These are phyloP conservation scores for Saccharomycopsis schoenii DNA, from an alignment of 805 yeast genomes.

Conservation along the genomic window DNA sequence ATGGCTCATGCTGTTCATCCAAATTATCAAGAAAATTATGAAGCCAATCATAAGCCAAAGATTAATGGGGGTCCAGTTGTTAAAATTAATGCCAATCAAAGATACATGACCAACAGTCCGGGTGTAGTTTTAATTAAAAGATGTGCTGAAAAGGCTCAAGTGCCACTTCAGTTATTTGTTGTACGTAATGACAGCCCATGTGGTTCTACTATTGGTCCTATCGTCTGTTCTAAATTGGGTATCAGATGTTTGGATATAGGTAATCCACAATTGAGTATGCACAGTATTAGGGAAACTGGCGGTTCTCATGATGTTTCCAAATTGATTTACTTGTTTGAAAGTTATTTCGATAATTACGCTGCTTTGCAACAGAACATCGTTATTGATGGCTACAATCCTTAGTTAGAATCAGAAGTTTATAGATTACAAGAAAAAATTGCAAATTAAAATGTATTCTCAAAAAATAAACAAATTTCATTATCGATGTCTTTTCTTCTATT, in stretches of 20 bases:
- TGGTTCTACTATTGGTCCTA: constrained; percentile 96
- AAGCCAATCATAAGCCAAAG: constrained; percentile 66
- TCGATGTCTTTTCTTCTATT: constrained; percentile 19
- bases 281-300: constrained; percentile 85
- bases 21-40: constrained; percentile 71
- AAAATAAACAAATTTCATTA: neutral
- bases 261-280: constrained; percentile 89
- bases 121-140: constrained; percentile 74
- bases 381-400: constrained; percentile 7
- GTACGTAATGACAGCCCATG: constrained; percentile 89
- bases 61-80: constrained; percentile 88
- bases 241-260: constrained; percentile 84
- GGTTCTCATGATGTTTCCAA: constrained; percentile 64
- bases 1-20: constrained; percentile 98
- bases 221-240: constrained; percentile 79
- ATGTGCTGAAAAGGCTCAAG: constrained; percentile 53
- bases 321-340: constrained; percentile 50
- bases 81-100: constrained; percentile 88
- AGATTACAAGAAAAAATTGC: neutral
- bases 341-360: constrained; percentile 45
- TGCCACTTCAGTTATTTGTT: constrained; percentile 90
- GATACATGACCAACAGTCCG: constrained; percentile 88
- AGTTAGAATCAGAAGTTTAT: neutral
- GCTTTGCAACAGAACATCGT: neutral
- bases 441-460: no score